Base-by-base conservation (phyloP, 208 protist species). In the Herpetomonas tarakana region DNA sequence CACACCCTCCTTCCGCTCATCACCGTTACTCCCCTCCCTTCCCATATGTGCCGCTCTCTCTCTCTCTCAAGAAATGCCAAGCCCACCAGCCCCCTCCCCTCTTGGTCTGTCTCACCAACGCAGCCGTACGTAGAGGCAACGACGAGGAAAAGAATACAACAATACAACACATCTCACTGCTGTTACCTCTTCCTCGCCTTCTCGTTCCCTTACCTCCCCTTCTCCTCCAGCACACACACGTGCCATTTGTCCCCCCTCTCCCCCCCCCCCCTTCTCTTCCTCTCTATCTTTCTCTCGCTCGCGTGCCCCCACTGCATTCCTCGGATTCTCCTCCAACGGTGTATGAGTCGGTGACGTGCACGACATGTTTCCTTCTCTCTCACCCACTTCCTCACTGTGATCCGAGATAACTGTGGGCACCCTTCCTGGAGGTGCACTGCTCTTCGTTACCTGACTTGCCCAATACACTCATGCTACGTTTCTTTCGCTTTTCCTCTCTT, bases 121-220 rank as follows among this genome's bases (percentile, higher is more conserved):
- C n/a, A n/a, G n/a, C n/a, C n/a, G n/a, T n/a, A n/a, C n/a, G n/a
- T n/a, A n/a, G n/a, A n/a, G n/a, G n/a, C n/a, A n/a, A n/a, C n/a
- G n/a, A n/a, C n/a, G n/a, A n/a, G n/a, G n/a, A n/a, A n/a, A n/a
- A n/a, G n/a, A n/a, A n/a, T n/a, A n/a, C n/a, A n/a, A n/a, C n/a
- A n/a, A n/a, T n/a, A n/a, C n/a, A n/a, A n/a, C n/a, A n/a, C n/a
- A n/a, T n/a, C n/a, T n/a, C n/a, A n/a, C n/a, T n/a, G n/a, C n/a
- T n/a, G n/a, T n/a, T n/a, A n/a, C n/a, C n/a, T n/a, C n/a, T n/a
- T n/a, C n/a, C n/a, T n/a, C n/a, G n/a, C n/a, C n/a, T n/a, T n/a
- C n/a, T n/a, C n/a, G n/a, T n/a, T n/a, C n/a, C n/a, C n/a, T 59
- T 54, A 26, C 35, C 35, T 11, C 3, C 58, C 58, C 54, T 59